Percentiles rank a stretch among this genome's conserved stretches.
Evolutionary conservation across 192 early-diverging fungal genomes (phyloP).

Genomic region (Rhizophagus clarus): DNA sequence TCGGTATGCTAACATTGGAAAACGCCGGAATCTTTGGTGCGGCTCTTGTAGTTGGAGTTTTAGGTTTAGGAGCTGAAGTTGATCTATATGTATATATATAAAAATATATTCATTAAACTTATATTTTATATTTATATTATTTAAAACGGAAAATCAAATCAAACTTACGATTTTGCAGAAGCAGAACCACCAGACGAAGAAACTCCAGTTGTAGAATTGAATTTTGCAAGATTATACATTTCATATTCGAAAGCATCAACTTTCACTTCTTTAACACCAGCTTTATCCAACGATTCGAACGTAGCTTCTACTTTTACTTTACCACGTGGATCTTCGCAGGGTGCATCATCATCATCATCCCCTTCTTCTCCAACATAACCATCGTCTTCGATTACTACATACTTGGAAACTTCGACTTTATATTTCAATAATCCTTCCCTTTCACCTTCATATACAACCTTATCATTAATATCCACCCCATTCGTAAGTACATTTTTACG

Average conservation of each 20-base stretch:
- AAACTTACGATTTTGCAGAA: conserved; percentile 3
- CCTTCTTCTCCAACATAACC: background rate
- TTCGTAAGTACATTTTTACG: conserved; percentile 14
- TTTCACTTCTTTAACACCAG: conserved; percentile 31
- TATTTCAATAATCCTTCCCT: conserved; percentile 29
- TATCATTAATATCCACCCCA: conserved; percentile 21
- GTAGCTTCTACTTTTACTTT: conserved; percentile 26
- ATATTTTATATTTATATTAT: background rate
- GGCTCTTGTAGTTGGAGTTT: background rate
- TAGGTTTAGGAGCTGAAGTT: background rate
- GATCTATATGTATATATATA: background rate
- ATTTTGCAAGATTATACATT: conserved; percentile 33
- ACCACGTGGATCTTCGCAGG: background rate
- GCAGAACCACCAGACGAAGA: background rate
- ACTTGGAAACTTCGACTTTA: conserved; percentile 22
- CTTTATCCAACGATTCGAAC: conserved; percentile 26
- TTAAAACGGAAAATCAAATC: background rate
- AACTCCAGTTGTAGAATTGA: background rate
- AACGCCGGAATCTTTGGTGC: conserved; percentile 27
- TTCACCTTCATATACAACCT: conserved; percentile 17
- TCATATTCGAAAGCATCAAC: conserved; percentile 34
- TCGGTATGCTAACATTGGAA: conserved; percentile 19
- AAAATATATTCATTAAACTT: background rate
- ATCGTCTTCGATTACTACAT: conserved; percentile 16
- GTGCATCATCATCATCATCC: background rate